phyloP scores from a whole-genome alignment of 495 filamentous ascomycete genomes.

The Trichoderma asperelloides region DNA sequence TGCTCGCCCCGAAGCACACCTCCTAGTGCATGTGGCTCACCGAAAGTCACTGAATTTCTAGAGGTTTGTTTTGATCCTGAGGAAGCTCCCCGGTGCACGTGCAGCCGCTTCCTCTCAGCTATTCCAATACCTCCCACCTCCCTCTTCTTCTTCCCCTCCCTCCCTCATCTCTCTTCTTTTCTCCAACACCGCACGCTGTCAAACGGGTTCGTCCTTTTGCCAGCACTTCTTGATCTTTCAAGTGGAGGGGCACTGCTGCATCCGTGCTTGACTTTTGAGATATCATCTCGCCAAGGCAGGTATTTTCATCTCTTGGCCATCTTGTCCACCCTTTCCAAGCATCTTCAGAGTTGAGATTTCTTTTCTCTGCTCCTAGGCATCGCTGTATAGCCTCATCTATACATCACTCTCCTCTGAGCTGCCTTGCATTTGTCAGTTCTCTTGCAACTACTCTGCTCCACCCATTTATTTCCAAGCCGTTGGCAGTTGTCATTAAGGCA shows the following conservation, averaged over 20 bases:
- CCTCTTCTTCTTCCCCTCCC: conserved; percentile 8
- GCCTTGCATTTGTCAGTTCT: background rate
- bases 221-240: background rate
- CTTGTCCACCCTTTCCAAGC: background rate
- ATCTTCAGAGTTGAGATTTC: background rate
- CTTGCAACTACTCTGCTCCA: background rate
- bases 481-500: background rate
- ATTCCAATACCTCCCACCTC: background rate
- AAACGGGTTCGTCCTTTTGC: background rate
- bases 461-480: background rate
- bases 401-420: background rate
- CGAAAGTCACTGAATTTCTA: background rate
- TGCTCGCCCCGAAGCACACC: background rate
- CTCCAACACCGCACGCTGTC: conserved; percentile 12
- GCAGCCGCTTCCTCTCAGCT: background rate
- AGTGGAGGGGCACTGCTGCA: background rate
- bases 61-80: background rate
- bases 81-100: background rate
- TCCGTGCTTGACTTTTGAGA: background rate
- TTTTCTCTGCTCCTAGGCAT: too few relatives aligned
- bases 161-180: conserved; percentile 12
- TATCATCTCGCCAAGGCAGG: background rate
- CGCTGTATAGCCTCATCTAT: background rate
- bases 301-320: background rate
- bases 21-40: background rate